phyloP scores from a whole-genome alignment of 164 flowering plant genomes.

The Nelumbo lutea region DNA sequence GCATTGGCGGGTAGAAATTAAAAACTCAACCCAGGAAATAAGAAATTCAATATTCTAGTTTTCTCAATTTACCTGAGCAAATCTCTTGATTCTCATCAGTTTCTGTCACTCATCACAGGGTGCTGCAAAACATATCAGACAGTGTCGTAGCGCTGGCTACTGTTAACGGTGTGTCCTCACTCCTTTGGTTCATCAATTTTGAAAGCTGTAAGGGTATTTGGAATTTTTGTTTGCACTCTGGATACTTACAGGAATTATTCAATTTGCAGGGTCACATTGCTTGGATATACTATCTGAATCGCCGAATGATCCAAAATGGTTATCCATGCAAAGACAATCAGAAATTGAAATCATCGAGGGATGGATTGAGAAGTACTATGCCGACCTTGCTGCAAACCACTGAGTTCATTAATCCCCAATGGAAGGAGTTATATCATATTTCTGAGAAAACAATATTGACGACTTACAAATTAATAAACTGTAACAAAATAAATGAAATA shows the following conservation, averaged over 20 bases:
- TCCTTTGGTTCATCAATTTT: not conserved
- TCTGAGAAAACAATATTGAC: too few relatives aligned
- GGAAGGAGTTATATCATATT: too few relatives aligned
- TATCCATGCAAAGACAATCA: conserved; percentile 24
- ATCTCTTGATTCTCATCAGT: not conserved
- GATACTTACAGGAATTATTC: not conserved
- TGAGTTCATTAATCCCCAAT: too few relatives aligned
- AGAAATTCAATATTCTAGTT: not conserved
- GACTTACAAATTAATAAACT: too few relatives aligned
- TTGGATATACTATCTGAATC: conserved; percentile 22
- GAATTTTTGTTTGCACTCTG: not conserved
- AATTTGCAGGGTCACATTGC: conserved; percentile 18
- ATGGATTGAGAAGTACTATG: conserved; percentile 25
- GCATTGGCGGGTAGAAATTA: conserved; percentile 36
- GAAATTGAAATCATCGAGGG: conserved; percentile 37
- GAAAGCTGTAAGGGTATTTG: not conserved
- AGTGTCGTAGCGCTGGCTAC: conserved; percentile 28
- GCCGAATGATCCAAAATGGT: conserved; percentile 38
- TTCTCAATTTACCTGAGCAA: not conserved
- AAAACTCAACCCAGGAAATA: not conserved
- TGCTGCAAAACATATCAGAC: conserved; percentile 30
- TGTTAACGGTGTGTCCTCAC: conserved; percentile 15
- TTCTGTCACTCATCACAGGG: conserved; percentile 18
- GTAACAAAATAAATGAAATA: too few relatives aligned
- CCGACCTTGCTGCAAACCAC: too few relatives aligned